Conservation (phyloP, 164 flowering plant genomes). For the Santalum album region DNA sequence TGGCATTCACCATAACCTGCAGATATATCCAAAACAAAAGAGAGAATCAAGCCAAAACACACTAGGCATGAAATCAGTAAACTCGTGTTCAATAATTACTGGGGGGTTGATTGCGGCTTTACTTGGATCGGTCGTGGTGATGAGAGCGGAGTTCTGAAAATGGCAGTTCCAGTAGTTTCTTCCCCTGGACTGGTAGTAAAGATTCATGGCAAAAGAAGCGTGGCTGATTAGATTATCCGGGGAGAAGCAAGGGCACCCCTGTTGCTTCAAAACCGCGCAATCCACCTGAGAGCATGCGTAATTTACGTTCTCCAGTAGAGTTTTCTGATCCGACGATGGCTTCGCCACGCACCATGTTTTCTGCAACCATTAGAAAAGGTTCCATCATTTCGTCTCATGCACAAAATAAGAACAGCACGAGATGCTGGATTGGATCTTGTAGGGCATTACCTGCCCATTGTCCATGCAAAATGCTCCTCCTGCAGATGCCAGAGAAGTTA, state of each 20-base stretch:
- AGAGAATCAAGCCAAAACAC: no score
- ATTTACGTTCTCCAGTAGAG: constrained; percentile 40
- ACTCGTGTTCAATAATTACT: no score
- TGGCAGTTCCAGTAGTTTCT: constrained; percentile 65
- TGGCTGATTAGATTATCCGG: constrained; percentile 64
- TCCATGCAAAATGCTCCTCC: constrained; percentile 17
- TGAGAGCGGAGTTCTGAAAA: constrained; percentile 52
- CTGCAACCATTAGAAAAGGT: no score
- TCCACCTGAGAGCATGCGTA: constrained; percentile 66
- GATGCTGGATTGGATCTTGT: neutral
- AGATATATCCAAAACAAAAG: neutral
- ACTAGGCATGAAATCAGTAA: no score
- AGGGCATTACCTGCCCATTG: constrained; percentile 24
- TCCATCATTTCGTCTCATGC: no score
- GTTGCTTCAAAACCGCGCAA: constrained; percentile 37
- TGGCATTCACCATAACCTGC: constrained; percentile 25
- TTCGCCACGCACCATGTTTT: constrained; percentile 91
- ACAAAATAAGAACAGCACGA: no score
- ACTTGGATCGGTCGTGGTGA: constrained; percentile 68
- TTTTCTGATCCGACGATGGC: constrained; percentile 53
- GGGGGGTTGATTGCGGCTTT: constrained; percentile 15
- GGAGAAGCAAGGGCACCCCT: constrained; percentile 44
- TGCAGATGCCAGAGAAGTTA: constrained; percentile 3
- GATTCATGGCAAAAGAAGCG: constrained; percentile 87
- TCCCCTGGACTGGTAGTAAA: constrained; percentile 62